Percentiles rank a stretch among this genome's conserved stretches.
These are phyloP conservation scores for Trichoderma koningiopsis DNA, from an alignment of 2,329 filamentous ascomycete species.

Conservation along the genomic window DNA sequence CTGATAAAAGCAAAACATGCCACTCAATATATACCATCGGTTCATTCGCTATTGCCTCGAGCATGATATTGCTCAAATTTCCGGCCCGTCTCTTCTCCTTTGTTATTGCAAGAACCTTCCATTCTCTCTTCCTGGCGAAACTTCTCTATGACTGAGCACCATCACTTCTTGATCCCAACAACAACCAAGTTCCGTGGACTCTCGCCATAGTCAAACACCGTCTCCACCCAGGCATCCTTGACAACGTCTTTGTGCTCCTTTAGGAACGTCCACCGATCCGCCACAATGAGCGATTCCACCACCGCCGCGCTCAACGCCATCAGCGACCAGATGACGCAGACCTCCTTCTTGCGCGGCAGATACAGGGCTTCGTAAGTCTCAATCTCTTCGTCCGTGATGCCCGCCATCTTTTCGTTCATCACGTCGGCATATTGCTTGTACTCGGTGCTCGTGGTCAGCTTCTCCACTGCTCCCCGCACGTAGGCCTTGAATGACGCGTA, in stretches of 20 bases:
- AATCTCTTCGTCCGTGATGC: conserved; percentile 75
- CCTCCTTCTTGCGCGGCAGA: conserved; percentile 69
- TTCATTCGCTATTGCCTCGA: not conserved
- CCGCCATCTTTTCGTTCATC: conserved; percentile 66
- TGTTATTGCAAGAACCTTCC: not conserved
- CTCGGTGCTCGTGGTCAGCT: conserved; percentile 63
- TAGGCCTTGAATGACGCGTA: conserved; percentile 77
- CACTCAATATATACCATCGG: not conserved
- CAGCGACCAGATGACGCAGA: conserved; percentile 86
- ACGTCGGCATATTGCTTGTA: conserved; percentile 62
- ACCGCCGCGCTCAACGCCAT: conserved; percentile 95
- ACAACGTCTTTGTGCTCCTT: conserved; percentile 73
- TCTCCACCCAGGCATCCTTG: conserved; percentile 82
- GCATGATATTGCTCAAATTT: not conserved
- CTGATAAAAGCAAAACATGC: not conserved
- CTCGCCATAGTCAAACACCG: conserved; percentile 83
- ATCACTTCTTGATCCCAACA: conserved; percentile 76
- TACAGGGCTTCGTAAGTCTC: conserved; percentile 68
- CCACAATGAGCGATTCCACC: conserved; percentile 86
- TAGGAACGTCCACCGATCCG: conserved; percentile 87
- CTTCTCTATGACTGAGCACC: conserved; percentile 10
- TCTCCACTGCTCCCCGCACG: conserved; percentile 76
- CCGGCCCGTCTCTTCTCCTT: not conserved
- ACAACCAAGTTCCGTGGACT: conserved; percentile 93
- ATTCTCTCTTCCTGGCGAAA: not conserved